Base-by-base conservation (phyloP, 305 asterid species). In the Petunia hybrid region DNA sequence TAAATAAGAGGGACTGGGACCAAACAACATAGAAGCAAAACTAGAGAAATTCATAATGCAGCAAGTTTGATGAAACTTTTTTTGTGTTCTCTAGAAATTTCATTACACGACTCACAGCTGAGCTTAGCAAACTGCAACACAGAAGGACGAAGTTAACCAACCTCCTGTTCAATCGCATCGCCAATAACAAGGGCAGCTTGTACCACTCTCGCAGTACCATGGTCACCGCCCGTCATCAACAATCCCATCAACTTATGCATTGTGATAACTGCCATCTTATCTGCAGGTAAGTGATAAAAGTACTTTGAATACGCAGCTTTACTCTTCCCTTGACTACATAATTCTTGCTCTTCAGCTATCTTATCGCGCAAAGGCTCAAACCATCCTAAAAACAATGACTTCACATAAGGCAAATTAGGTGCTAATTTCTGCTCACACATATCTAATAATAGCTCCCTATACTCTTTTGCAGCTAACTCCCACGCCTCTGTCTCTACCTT, bases 121-220 rank as follows among this genome's bases (percentile, higher is more conserved):
- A 60, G 39, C 16, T 60, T 57, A 57, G 62, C 62, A n/a, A 57
- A 57, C 31, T 6, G 35, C 40, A 82, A 71, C 48, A 10, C 7
- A 86, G 63, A 53, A 69, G 65, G 69, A 31, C 35, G 55, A 63
- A 83, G 63, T 67, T 79, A 55, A 85, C 95, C 77, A 84, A 95
- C 99, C 99, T 95, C 99, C 82, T 95, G 98, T 62, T 94, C 99
- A 51, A 95, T 86, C 42, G 98, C 98, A 48, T 94, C 98, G 60
- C 98, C 99, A 64, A 95, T 84, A 74, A 55, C 4, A 82, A 95
- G 91, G 22, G 99, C 97, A 84, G 97, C 95, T 31, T 88, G 92
- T 16, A 94, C 93, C 39, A 94, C 95, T 85, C 89, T 85, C 2
- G 94, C 95, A 85, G 76, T 66, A 22, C 99, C 99, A 84, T 87